Evolutionary conservation across 306 rosid genomes (phyloP), one percentile per base, ranked within the genome.

Genomic region (Betula pendula): DNA sequence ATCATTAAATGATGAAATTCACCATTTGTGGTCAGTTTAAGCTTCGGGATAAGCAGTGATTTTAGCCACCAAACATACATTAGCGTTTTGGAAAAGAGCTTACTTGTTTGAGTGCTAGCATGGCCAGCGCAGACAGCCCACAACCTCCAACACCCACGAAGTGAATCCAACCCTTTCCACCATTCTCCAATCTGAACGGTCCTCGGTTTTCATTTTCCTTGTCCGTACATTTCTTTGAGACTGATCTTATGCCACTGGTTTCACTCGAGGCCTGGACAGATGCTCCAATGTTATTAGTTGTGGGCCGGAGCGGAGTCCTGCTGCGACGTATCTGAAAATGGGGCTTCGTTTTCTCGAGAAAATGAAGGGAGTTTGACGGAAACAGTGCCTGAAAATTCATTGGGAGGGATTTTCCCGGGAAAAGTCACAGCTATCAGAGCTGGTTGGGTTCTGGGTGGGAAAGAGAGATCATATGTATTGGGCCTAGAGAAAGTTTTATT

Each of bases 81-180:
- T 19, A 27, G 48, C 69, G 50, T 5, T 69, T 25, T 0, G 6
- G 27, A 48, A 49, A 15, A 15, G n/a, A 58, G 24, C 53, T 75
- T 40, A 80, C 87, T 69, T 80, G 79, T 72, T 84, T 76, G 19
- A 80, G 73, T 20, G 84, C 81, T 43, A 80, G 74, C 76, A 72
- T 72, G 58, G 84, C 73, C 65, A 76, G 75, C 7, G 82, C 87
- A 22, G 82, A 84, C 73, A 73, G 67, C n/a, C 84, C 87, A 70
- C 73, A 84, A 38, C 84, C 87, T 80, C 87, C 84, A 24, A 75
- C 44, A 3, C 84, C 87, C n/a, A 80, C 81, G 31, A 84, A 80
- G 73, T 76, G 84, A 73, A 84, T 66, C 82, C 82, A 77, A 25
- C 70, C 69, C 71, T 73, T 66, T 27, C 44, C 42, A 62, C 5